Evolutionary conservation across 345 rosid species (phyloP).

Genomic region (Theobroma cacao): DNA sequence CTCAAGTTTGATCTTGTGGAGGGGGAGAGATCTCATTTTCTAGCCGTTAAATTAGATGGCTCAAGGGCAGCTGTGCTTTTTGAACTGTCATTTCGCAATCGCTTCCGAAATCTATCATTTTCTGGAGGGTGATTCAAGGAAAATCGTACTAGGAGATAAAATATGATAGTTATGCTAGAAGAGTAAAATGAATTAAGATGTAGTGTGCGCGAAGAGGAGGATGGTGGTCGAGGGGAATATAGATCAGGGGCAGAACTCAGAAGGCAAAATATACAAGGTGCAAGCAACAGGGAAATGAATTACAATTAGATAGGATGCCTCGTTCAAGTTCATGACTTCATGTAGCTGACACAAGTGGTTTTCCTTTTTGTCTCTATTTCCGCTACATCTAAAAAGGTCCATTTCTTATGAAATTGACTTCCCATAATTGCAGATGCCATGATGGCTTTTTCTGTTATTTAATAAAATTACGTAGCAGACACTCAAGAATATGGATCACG

Average conservation of each 20-base stretch:
- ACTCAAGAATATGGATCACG: background rate
- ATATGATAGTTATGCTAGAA: background rate
- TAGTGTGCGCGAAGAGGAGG: background rate
- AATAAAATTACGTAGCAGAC: background rate
- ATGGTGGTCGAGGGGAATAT: background rate
- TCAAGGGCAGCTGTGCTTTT: slow-evolving; percentile 11
- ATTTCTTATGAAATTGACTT: background rate
- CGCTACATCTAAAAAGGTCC: background rate
- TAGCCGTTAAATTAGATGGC: slow-evolving; percentile 19
- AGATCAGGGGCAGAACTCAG: background rate
- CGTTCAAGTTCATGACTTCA: background rate
- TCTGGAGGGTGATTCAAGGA: background rate
- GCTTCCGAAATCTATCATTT: slow-evolving; percentile 5
- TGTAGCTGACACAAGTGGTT: background rate
- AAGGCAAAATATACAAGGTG: background rate
- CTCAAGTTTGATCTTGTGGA: slow-evolving; percentile 13
- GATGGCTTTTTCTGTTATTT: background rate
- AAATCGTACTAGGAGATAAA: background rate
- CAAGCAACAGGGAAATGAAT: background rate
- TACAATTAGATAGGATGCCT: background rate
- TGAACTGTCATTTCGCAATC: slow-evolving; percentile 19
- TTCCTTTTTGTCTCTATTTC: background rate
- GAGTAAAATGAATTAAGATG: too few species aligned
- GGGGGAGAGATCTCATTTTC: background rate
- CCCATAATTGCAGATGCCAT: background rate